Evolutionary conservation across 129 eudicot species (phyloP).

Genomic region (Chrysanthemum seticuspe): DNA sequence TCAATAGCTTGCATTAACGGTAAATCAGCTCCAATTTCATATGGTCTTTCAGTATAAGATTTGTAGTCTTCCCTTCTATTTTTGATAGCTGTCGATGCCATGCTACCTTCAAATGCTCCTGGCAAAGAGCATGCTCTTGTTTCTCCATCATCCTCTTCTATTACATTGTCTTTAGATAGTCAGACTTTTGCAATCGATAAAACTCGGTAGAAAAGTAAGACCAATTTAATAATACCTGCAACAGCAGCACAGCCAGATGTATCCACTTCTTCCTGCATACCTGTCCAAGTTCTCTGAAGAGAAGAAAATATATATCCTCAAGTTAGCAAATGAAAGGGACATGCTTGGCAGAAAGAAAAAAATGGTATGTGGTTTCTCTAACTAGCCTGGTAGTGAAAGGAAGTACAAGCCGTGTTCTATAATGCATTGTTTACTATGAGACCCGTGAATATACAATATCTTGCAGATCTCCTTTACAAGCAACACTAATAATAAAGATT

Average conservation of each 20-base stretch:
- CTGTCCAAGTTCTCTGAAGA: constrained; percentile 8
- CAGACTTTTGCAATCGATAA: not conserved
- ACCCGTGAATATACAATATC: too few species aligned
- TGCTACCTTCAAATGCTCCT: constrained; percentile 53
- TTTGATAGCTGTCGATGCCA: constrained; percentile 40
- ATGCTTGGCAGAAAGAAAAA: not conserved
- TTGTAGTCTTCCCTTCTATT: constrained; percentile 49
- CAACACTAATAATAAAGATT: too few species aligned
- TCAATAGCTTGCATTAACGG: constrained; percentile 47
- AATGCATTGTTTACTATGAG: too few species aligned
- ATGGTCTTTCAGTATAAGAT: constrained; percentile 47
- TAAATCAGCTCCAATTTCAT: constrained; percentile 50
- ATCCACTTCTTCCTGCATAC: not conserved
- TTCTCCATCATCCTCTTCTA: constrained; percentile 67
- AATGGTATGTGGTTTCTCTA: too few species aligned
- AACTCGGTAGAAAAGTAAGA: not conserved
- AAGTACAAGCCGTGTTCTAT: too few species aligned
- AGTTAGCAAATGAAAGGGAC: constrained; percentile 2
- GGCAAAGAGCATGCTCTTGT: constrained; percentile 52
- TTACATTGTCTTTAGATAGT: constrained; percentile 18
- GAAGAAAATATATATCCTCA: not conserved
- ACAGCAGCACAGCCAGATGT: not conserved
- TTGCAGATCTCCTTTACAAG: too few species aligned
- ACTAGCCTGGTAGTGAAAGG: too few species aligned
- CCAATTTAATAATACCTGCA: not conserved